phyloP scores from a whole-genome alignment of 257 asterid genomes.

The Fraxinus anomala region DNA sequence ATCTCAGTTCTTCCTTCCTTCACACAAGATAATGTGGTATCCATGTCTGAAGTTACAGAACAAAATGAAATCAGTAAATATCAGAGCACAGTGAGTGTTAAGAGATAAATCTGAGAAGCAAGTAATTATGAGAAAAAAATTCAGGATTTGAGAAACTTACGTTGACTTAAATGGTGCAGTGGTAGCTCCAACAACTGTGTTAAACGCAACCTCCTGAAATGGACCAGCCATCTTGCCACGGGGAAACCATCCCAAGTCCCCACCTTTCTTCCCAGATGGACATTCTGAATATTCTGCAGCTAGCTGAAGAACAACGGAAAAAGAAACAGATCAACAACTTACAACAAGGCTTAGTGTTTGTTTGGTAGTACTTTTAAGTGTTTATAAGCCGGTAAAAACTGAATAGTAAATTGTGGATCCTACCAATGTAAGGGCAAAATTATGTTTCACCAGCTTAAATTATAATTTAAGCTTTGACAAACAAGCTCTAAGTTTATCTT shows the following conservation, averaged over 20 bases:
- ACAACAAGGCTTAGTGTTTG: slow-evolving; percentile 2
- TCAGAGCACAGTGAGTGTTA: neutral
- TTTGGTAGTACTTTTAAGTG: too few species aligned
- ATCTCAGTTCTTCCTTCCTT: slow-evolving; percentile 94
- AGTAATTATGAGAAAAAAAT: neutral
- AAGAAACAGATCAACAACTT: neutral
- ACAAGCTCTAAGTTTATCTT: neutral
- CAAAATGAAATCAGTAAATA: slow-evolving; percentile 19
- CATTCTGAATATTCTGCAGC: slow-evolving; percentile 97
- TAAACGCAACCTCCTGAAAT: slow-evolving; percentile 98
- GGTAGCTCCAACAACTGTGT: slow-evolving; percentile 80
- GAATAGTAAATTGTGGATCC: too few species aligned
- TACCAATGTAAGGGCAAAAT: too few species aligned
- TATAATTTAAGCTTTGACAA: too few species aligned
- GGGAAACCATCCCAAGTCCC: slow-evolving; percentile 98
- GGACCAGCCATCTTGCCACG: slow-evolving; percentile 99
- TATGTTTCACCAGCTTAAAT: too few species aligned
- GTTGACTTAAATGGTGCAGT: slow-evolving; percentile 95
- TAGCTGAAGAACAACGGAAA: slow-evolving; percentile 42
- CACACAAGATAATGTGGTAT: slow-evolving; percentile 84
- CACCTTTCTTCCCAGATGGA: slow-evolving; percentile 98
- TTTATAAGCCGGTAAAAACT: too few species aligned
- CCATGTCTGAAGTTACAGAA: slow-evolving; percentile 71
- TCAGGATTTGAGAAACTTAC: slow-evolving; percentile 43
- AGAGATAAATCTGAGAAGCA: neutral